Percentiles rank a stretch among this genome's conserved stretches.
Evolutionary conservation across 2,329 filamentous ascomycete species (phyloP).

Genomic region (Sporothrix variecibatus): DNA sequence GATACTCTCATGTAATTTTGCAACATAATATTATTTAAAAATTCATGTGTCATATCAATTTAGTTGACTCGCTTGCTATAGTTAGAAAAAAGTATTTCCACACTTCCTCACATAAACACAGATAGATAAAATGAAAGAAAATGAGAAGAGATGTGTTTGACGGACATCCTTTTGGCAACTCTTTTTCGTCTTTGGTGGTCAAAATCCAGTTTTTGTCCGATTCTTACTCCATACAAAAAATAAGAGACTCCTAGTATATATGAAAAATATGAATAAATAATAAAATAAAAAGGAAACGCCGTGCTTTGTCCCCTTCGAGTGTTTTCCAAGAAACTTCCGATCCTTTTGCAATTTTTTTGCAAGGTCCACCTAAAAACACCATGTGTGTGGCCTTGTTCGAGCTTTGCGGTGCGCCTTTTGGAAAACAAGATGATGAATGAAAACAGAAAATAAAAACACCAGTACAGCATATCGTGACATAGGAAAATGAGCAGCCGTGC

Average conservation of each 20-base stretch:
- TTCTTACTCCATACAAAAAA: conserved; percentile 13
- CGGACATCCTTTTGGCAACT: background rate
- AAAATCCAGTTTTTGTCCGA: conserved; percentile 6
- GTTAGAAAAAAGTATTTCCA: background rate
- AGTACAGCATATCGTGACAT: conserved; percentile 16
- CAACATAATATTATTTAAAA: background rate
- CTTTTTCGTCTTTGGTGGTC: background rate
- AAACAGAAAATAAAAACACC: background rate
- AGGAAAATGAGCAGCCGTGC: background rate
- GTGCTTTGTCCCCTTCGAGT: conserved; percentile 4
- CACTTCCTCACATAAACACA: background rate
- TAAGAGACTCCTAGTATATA: background rate
- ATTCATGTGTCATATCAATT: background rate
- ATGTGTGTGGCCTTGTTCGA: background rate
- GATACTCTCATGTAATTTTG: background rate
- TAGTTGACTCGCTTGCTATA: background rate
- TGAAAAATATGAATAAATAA: background rate
- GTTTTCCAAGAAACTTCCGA: background rate
- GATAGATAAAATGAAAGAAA: background rate
- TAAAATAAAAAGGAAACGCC: conserved; percentile 15
- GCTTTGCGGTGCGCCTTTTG: conserved; percentile 8
- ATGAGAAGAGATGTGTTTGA: background rate
- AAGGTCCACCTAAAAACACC: background rate
- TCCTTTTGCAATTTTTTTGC: conserved; percentile 4
- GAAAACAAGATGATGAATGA: background rate